Conservation (phyloP, 129 eudicot species). For the Chrysanthemum makinoi region DNA sequence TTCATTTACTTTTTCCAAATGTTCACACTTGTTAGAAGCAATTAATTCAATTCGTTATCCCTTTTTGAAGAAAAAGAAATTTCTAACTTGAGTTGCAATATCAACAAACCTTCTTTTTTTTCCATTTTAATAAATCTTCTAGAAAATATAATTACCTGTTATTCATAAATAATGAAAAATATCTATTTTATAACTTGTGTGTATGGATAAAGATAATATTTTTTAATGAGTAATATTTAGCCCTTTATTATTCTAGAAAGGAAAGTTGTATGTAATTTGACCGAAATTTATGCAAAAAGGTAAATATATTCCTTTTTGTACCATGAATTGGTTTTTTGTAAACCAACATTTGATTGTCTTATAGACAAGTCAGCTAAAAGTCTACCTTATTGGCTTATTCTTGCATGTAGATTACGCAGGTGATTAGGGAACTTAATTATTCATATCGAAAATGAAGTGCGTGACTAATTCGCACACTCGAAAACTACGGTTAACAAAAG, state of each 20-base stretch:
- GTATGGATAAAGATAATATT: no score
- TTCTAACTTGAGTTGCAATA: constrained; percentile 8
- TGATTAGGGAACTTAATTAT: no score
- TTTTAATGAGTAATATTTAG: no score
- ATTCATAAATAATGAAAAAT: no score
- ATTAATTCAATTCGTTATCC: constrained; percentile 5
- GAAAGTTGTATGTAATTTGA: neutral
- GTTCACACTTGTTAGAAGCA: constrained; percentile 15
- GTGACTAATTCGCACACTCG: no score
- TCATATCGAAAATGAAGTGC: no score
- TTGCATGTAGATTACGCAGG: no score
- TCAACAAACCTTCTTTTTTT: constrained; percentile 8
- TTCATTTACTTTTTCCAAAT: neutral
- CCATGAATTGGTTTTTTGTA: neutral
- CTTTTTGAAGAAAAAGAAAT: neutral
- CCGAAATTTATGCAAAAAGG: neutral
- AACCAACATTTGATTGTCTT: neutral
- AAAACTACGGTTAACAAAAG: no score
- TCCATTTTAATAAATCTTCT: neutral
- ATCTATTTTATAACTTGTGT: no score
- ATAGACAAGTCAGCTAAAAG: neutral
- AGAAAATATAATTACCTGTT: neutral
- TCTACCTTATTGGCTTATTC: no score
- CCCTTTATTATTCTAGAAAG: no score
- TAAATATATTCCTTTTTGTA: neutral